A percentile compares a stretch with the other conserved stretches of the same genome.
These are phyloP conservation scores for Przewalskia tangutica DNA, from an alignment of 257 asterid genomes.

Conservation along the genomic window DNA sequence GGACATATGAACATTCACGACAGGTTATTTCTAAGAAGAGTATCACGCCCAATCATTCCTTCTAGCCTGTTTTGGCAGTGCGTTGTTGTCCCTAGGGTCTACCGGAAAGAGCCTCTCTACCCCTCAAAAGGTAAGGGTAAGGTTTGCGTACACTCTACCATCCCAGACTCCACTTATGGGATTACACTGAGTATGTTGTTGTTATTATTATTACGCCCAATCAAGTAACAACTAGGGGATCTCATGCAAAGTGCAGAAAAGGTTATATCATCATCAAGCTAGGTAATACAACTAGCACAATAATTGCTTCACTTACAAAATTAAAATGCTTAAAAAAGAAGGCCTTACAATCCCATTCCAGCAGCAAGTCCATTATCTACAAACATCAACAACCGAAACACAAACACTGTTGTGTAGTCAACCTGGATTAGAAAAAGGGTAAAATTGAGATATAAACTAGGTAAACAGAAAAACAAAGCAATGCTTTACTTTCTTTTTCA, in stretches of 20 bases:
- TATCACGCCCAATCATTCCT: background rate
- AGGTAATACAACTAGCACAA: background rate
- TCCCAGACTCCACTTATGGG: too few relatives aligned
- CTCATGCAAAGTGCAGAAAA: too few relatives aligned
- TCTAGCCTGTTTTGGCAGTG: too few relatives aligned
- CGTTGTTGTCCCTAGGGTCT: too few relatives aligned
- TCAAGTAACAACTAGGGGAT: background rate
- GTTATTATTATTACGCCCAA: background rate
- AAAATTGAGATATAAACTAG: background rate
- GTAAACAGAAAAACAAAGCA: background rate
- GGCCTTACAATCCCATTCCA: conserved; percentile 97
- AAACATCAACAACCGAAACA: conserved; percentile 92
- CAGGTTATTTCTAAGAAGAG: background rate
- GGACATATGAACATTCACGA: background rate
- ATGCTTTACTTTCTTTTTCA: background rate
- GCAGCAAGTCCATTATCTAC: conserved; percentile 88
- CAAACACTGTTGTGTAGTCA: conserved; percentile 72
- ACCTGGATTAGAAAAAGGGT: conserved; percentile 29
- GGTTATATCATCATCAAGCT: background rate
- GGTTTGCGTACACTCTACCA: too few relatives aligned
- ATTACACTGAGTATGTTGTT: too few relatives aligned
- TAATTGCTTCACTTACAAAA: background rate
- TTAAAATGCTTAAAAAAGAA: background rate
- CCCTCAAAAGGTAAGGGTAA: too few relatives aligned
- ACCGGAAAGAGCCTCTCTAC: too few relatives aligned